These are phyloP conservation scores for Linum lewisii DNA, from an alignment of 345 rosid species.

Conservation along the genomic window DNA sequence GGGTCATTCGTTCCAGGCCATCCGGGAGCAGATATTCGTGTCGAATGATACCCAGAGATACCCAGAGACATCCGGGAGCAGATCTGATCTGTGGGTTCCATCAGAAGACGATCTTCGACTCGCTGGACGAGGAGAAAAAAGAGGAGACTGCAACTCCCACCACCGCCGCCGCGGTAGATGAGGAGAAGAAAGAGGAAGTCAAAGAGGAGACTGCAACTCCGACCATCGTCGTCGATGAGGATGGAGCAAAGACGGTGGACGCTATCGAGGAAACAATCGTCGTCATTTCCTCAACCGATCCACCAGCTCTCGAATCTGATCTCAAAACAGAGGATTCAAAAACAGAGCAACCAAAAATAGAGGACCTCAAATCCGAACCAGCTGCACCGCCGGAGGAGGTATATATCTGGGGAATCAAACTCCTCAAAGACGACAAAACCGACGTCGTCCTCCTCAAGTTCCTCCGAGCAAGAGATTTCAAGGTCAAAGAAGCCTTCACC, in stretches of 20 bases:
- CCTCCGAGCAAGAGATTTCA: constrained; percentile 50
- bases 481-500: constrained; percentile 38
- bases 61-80: constrained; percentile 76
- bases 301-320: neutral
- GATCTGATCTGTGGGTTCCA: constrained; percentile 88
- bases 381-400: constrained; percentile 24
- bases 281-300: neutral
- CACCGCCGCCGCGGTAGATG: neutral
- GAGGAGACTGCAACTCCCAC: too few species aligned
- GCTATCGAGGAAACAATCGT: constrained; percentile 6
- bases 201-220: neutral
- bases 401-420: constrained; percentile 39
- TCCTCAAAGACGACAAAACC: constrained; percentile 28
- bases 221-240: neutral
- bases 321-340: neutral
- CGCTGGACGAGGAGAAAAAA: constrained; percentile 82
- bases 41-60: constrained; percentile 36
- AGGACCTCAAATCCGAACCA: constrained; percentile 8
- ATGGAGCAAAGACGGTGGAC: constrained; percentile 1
- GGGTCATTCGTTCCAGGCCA: constrained; percentile 96
- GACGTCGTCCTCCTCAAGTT: constrained; percentile 43
- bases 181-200: constrained; percentile 1
- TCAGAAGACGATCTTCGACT: constrained; percentile 84
- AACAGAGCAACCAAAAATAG: neutral
- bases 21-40: constrained; percentile 93